phyloP scores from a whole-genome alignment of 208 protist genomes.

The Crithidia mellificae region DNA sequence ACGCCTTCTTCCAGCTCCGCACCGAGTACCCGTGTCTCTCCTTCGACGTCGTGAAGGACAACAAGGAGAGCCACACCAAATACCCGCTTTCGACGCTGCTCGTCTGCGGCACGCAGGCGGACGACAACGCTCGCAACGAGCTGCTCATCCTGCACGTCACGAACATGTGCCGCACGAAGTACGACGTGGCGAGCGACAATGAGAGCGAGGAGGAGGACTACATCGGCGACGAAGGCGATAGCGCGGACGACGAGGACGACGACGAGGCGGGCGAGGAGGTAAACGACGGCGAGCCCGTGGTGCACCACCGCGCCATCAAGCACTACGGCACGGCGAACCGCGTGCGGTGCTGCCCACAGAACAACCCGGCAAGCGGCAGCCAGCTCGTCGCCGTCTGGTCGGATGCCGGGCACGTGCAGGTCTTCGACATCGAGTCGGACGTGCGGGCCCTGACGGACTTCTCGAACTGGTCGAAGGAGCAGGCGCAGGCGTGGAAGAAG shows the following conservation, averaged over 20 bases:
- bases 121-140: conserved; percentile 90
- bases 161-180: conserved; percentile 94
- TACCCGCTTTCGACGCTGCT: conserved; percentile 94
- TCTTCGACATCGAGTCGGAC: conserved; percentile 91
- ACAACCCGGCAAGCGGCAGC: conserved; percentile 40
- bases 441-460: conserved; percentile 77
- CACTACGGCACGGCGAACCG: conserved; percentile 92
- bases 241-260: conserved; percentile 67
- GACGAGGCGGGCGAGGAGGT: conserved; percentile 76
- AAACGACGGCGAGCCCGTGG: conserved; percentile 87
- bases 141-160: conserved; percentile 92
- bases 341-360: conserved; percentile 87
- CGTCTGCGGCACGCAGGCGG: conserved; percentile 96
- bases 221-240: conserved; percentile 79
- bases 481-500: conserved; percentile 61
- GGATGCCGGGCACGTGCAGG: conserved; percentile 93
- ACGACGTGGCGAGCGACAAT: conserved; percentile 90
- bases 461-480: conserved; percentile 80
- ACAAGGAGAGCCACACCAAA: conserved; percentile 60
- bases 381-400: conserved; percentile 95
- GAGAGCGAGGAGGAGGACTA: conserved; percentile 84
- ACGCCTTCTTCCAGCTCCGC: conserved; percentile 89
- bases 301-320: conserved; percentile 80
- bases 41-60: conserved; percentile 80
- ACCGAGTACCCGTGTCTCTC: conserved; percentile 90